Evolutionary conservation across 2,329 filamentous ascomycete genomes (phyloP), one percentile per base, ranked within the genome.

Genomic region (Achaetomium macrosporum): DNA sequence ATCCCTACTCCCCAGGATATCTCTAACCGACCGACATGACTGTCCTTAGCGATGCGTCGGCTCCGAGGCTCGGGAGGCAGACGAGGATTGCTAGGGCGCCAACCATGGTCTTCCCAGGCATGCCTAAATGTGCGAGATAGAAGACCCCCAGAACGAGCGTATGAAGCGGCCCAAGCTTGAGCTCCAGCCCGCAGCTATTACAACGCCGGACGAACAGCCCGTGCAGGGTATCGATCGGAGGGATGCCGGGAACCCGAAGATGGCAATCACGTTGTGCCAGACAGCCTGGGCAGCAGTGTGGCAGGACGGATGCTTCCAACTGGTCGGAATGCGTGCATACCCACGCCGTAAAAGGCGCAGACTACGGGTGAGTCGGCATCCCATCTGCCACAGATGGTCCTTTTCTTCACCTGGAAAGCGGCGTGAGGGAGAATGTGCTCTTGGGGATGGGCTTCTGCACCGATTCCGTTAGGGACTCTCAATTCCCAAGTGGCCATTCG

Each of bases 361-460:
- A 51, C 20, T 7, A n/a, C 12, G 19, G 42, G 49, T 16, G 49
- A 51, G 20, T 45, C 42, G 41, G 49, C 42, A 30, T 51, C 49
- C 49, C 48, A 50, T 25, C 48, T 50, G 31, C 48, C 48, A 31
- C 48, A 50, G 13, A 50, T 45, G n/a, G 31, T 50, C 48, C 35
- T 51, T 45, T 45, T 46, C 42, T 40, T 51, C 49, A 13, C 49
- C 49, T 31, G 49, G 49, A 45, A 37, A 45, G 41, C 33, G 42
- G 31, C 13, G 33, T 45, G 17, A 25, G n/a, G 5, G 41, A 50
- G 25, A 50, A 50, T 17, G 41, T 39, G 48, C 35, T 44, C 11
- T 44, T 10, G 31, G 15, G 19, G 39, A 50, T 44, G 30, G 48
- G 39, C 19, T 40, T 15, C 15, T 16, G 7, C 48, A 50, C 45